Evolutionary conservation across 2,329 filamentous ascomycete genomes (phyloP).

Genomic region (Thielaviopsis musarum): DNA sequence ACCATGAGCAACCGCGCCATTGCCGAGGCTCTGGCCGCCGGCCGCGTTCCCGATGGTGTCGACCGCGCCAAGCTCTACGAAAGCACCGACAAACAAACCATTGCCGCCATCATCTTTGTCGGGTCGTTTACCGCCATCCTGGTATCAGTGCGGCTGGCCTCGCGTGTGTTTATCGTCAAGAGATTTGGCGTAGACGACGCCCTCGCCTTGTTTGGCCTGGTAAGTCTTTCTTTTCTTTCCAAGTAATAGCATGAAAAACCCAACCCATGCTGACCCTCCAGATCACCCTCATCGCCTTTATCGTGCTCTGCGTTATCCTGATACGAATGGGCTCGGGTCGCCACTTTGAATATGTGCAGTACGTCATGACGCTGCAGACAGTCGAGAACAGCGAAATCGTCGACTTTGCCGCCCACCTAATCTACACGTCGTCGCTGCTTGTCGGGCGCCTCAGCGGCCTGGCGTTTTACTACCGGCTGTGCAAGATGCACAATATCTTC

Average conservation of each 20-base stretch:
- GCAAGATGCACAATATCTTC: slow-evolving; percentile 22
- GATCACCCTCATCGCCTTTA: slow-evolving; percentile 25
- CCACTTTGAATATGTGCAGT: slow-evolving; percentile 28
- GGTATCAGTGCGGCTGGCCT: slow-evolving; percentile 20
- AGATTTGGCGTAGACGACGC: slow-evolving; percentile 24
- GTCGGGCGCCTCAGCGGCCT: slow-evolving; percentile 34
- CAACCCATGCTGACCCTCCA: slow-evolving; percentile 13
- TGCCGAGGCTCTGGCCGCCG: slow-evolving; percentile 20
- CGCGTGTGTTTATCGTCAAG: slow-evolving; percentile 21
- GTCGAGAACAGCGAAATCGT: slow-evolving; percentile 28
- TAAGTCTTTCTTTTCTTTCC: slow-evolving; percentile 15
- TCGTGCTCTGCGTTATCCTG: slow-evolving; percentile 25
- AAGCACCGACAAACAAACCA: slow-evolving; percentile 21
- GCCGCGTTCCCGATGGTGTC: slow-evolving; percentile 21
- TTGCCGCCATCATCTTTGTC: slow-evolving; percentile 24
- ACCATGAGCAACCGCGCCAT: slow-evolving; percentile 9
- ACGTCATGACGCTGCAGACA: slow-evolving; percentile 26
- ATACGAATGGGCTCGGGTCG: slow-evolving; percentile 31
- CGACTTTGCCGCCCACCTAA: slow-evolving; percentile 32
- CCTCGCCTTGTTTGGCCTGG: slow-evolving; percentile 21
- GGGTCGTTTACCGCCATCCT: slow-evolving; percentile 20
- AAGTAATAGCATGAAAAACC: no score
- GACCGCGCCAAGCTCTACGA: slow-evolving; percentile 21
- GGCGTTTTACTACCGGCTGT: slow-evolving; percentile 32
- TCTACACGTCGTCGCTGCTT: slow-evolving; percentile 33